Conservation (phyloP, 192 early-diverging fungal genomes). For the Podila minutissima region DNA sequence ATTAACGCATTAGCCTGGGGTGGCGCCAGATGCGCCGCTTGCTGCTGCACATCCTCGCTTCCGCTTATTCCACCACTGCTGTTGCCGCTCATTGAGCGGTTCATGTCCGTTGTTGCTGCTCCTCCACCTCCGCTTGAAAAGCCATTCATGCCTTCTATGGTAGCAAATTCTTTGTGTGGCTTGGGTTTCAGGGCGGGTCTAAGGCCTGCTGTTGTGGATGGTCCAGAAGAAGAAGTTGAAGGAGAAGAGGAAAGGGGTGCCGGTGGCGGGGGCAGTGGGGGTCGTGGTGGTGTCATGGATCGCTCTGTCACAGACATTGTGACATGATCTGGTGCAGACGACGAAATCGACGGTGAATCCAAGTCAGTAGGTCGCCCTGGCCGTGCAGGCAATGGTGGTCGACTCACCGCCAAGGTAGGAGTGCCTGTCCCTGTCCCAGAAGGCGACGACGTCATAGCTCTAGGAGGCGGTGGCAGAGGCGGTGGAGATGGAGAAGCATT, state of each 20-base stretch:
- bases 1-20: conserved; percentile 49
- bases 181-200: background rate
- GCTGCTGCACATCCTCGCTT: conserved; percentile 9
- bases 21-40: conserved; percentile 19
- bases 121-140: no score
- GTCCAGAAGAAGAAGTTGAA: background rate
- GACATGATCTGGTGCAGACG: conserved; percentile 4
- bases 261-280: conserved; percentile 44
- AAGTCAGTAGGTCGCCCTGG: conserved; percentile 15
- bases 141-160: background rate
- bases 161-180: background rate
- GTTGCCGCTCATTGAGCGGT: background rate
- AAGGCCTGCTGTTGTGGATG: background rate
- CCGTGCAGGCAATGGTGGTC: conserved; percentile 38
- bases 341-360: background rate
- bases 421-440: conserved; percentile 2
- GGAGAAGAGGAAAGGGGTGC: background rate
- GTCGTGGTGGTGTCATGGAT: conserved; percentile 44
- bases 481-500: conserved; percentile 43
- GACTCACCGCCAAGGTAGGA: background rate
- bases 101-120: background rate
- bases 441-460: conserved; percentile 29
- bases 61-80: background rate
- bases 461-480: conserved; percentile 44
- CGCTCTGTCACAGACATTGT: conserved; percentile 21